Percentiles rank a stretch among this genome's conserved stretches.
Conservation (phyloP, 768 basidiomycete species). For the Mycena vitilis region DNA sequence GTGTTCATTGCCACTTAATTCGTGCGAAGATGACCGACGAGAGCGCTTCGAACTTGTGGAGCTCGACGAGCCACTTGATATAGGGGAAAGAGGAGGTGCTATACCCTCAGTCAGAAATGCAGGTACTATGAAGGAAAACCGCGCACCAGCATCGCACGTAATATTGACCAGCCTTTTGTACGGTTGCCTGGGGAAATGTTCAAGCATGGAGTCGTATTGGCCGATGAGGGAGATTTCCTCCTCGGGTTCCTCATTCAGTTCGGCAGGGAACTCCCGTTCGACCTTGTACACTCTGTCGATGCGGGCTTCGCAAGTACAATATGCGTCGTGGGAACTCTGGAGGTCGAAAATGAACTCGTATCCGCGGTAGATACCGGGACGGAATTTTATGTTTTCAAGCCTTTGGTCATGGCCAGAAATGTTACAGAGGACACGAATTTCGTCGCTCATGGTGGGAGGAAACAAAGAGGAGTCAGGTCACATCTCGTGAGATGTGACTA, state of each 20-base stretch:
- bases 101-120: not conserved
- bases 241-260: not conserved
- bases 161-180: not conserved
- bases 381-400: not conserved
- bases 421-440: not conserved
- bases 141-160: not conserved
- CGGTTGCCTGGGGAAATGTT: not conserved
- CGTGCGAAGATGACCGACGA: not conserved
- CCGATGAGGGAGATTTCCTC: not conserved
- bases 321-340: not conserved
- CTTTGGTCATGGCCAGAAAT: not conserved
- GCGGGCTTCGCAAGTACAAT: not conserved
- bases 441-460: not conserved
- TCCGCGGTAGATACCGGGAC: not conserved
- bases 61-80: not conserved
- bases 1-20: not conserved
- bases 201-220: not conserved
- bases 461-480: not conserved
- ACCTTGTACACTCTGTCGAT: not conserved
- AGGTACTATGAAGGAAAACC: no score
- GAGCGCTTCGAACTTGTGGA: not conserved
- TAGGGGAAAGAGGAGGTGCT: not conserved
- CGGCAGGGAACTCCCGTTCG: not conserved
- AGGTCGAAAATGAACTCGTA: not conserved
- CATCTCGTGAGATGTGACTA: not conserved